These are phyloP conservation scores for Thielaviopsis ethacetica DNA, from an alignment of 2,329 filamentous ascomycete genomes.

Conservation along the genomic window DNA sequence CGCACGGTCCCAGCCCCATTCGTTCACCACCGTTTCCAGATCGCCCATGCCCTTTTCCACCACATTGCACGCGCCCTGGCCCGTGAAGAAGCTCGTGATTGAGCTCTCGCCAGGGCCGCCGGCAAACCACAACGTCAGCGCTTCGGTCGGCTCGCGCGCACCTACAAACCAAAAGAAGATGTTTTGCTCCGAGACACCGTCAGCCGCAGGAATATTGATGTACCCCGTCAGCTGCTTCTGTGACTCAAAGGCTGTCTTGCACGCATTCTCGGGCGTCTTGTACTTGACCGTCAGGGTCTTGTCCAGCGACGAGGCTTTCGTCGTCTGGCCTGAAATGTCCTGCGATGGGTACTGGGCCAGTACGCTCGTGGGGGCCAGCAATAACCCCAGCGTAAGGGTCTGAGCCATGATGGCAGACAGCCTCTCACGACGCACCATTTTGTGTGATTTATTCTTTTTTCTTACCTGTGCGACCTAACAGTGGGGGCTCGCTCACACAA, in stretches of 20 bases:
- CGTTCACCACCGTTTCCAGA: constrained; percentile 38
- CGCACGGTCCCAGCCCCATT: constrained; percentile 49
- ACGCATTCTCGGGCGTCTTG: constrained; percentile 24
- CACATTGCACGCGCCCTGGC: constrained; percentile 38
- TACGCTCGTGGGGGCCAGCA: background rate
- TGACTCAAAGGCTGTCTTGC: constrained; percentile 44
- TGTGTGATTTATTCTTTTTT: background rate
- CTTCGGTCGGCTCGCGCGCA: constrained; percentile 20
- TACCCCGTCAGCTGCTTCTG: constrained; percentile 59
- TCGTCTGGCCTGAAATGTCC: background rate
- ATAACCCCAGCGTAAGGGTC: background rate
- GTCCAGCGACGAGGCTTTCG: background rate
- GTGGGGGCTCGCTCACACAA: too few species aligned
- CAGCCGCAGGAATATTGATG: constrained; percentile 37
- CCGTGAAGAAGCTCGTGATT: constrained; percentile 46
- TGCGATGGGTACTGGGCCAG: background rate
- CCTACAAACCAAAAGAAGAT: constrained; percentile 36
- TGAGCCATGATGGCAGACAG: background rate
- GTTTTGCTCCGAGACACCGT: constrained; percentile 18
- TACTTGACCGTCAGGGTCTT: background rate
- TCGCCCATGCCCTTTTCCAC: constrained; percentile 24
- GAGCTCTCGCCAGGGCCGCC: constrained; percentile 50
- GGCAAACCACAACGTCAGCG: constrained; percentile 42
- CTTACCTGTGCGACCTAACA: too few species aligned
- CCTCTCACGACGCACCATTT: background rate